Percentiles rank a stretch among this genome's conserved stretches.
These are phyloP conservation scores for Termitomyces sp. DNA, from an alignment of 768 basidiomycete genomes.

Conservation along the genomic window DNA sequence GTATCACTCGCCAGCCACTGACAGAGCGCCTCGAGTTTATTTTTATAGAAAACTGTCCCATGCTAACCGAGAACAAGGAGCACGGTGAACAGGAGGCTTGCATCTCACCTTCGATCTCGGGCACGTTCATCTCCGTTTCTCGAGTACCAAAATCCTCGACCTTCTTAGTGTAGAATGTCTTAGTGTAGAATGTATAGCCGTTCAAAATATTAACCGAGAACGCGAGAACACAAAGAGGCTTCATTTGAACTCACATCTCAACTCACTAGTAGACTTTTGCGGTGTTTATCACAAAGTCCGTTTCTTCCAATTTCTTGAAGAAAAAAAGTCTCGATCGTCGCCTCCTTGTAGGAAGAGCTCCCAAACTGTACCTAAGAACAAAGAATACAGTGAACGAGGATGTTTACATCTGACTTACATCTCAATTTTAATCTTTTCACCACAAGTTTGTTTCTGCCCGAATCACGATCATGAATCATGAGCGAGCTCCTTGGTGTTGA, in stretches of 20 bases:
- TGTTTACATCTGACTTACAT: slow-evolving; percentile 26
- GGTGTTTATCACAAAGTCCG: no score
- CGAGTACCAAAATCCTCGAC: slow-evolving; percentile 41
- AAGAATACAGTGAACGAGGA: neutral
- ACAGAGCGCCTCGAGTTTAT: slow-evolving; percentile 68
- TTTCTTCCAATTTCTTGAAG: no score
- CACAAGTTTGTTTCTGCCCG: slow-evolving; percentile 79
- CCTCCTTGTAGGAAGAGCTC: no score
- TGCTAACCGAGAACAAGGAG: no score
- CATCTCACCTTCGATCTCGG: no score
- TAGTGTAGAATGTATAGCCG: slow-evolving; percentile 24
- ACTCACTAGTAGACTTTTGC: no score
- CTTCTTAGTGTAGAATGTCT: no score
- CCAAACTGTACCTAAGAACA: no score
- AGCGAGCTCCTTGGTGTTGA: slow-evolving; percentile 45
- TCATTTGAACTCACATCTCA: slow-evolving; percentile 18
- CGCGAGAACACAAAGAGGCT: slow-evolving; percentile 12
- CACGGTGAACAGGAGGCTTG: no score
- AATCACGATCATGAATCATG: slow-evolving; percentile 22
- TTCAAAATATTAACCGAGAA: neutral
- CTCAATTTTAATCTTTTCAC: slow-evolving; percentile 66
- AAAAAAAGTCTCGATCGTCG: slow-evolving; percentile 57
- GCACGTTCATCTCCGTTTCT: no score
- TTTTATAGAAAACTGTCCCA: slow-evolving; percentile 44
- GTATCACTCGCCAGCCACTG: slow-evolving; percentile 41